phyloP scores from a whole-genome alignment of 2,329 filamentous ascomycete genomes.

The Trichoderma brevicompactum region DNA sequence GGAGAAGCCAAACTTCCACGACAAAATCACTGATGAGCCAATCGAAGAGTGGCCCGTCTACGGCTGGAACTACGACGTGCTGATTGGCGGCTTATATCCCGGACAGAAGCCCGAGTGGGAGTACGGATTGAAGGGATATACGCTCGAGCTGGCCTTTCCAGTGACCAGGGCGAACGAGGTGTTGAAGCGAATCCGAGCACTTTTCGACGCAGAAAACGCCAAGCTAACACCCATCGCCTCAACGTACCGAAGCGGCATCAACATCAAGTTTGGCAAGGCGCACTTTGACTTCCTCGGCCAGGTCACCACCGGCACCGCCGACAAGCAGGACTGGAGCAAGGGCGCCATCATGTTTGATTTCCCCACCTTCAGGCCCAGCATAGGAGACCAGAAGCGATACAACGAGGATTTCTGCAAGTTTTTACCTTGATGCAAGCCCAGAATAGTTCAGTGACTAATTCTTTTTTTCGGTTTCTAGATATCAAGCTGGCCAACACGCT shows the following conservation, averaged over 20 bases:
- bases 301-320: slow-evolving; percentile 52
- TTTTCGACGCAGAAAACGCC: slow-evolving; percentile 53
- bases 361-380: slow-evolving; percentile 51
- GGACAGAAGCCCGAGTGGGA: slow-evolving; percentile 56
- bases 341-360: slow-evolving; percentile 61
- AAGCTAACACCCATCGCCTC: slow-evolving; percentile 53
- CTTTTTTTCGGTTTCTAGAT: slow-evolving; percentile 37
- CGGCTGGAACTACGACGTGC: slow-evolving; percentile 58
- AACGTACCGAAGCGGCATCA: slow-evolving; percentile 57
- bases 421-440: slow-evolving; percentile 30
- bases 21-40: slow-evolving; percentile 52
- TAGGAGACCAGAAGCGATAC: slow-evolving; percentile 52
- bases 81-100: slow-evolving; percentile 56
- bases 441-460: neutral
- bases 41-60: slow-evolving; percentile 55
- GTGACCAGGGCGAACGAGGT: slow-evolving; percentile 54
- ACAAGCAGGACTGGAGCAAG: slow-evolving; percentile 52
- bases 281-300: slow-evolving; percentile 56
- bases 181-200: slow-evolving; percentile 52
- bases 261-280: slow-evolving; percentile 56
- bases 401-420: slow-evolving; percentile 55
- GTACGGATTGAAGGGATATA: slow-evolving; percentile 51
- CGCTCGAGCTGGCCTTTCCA: slow-evolving; percentile 57
- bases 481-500: slow-evolving; percentile 51
- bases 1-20: slow-evolving; percentile 57